Evolutionary conservation across 73 alveolate genomes (phyloP).

Genomic region (Symbiodinium pilosum): DNA sequence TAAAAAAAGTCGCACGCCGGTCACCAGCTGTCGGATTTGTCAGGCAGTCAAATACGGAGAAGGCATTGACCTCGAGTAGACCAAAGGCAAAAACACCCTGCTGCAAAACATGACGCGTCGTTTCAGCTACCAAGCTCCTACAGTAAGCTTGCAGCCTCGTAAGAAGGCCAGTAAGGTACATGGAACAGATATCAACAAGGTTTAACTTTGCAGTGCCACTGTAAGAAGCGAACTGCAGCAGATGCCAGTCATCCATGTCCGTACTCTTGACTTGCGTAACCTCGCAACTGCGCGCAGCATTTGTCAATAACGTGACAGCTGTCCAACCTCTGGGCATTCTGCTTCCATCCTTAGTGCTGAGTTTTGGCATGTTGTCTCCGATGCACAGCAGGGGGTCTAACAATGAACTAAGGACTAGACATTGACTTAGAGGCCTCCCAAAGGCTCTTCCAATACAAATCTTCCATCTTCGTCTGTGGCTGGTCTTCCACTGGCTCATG

Average conservation of each 20-base stretch:
- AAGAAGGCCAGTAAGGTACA: too few species aligned
- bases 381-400: background rate
- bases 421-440: background rate
- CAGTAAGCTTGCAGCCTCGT: too few species aligned
- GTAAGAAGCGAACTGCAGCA: background rate
- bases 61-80: background rate
- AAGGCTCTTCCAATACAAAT: background rate
- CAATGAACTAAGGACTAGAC: background rate
- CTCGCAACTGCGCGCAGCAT: background rate
- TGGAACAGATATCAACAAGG: too few species aligned
- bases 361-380: background rate
- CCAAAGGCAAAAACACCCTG: background rate
- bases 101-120: too few species aligned
- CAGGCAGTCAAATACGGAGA: background rate
- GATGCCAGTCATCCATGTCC: background rate
- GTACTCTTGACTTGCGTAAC: background rate
- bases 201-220: background rate
- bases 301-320: background rate
- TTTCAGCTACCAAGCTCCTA: too few species aligned
- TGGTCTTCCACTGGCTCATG: background rate
- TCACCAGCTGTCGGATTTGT: too few species aligned
- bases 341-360: background rate
- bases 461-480: background rate
- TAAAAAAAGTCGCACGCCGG: too few species aligned
- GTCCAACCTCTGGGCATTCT: background rate